Percentiles rank a stretch among this genome's conserved stretches.
Conservation (phyloP, 2,329 filamentous ascomycete species). For the Hypoxylon sp. region DNA sequence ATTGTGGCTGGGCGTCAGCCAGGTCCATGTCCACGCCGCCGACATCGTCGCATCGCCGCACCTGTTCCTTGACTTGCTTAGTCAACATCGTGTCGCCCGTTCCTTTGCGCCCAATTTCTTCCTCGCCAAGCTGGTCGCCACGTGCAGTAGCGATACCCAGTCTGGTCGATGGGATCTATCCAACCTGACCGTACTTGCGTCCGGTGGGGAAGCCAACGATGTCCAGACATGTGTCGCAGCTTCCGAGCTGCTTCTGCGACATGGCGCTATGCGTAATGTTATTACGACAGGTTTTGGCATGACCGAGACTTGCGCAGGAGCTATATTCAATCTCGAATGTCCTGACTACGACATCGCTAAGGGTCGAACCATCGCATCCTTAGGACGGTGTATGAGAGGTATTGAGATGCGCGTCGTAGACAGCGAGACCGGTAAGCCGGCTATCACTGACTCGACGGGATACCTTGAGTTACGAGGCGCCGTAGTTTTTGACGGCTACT, state of each 20-base stretch:
- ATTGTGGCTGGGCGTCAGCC: conserved; percentile 55
- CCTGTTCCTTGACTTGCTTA: conserved; percentile 56
- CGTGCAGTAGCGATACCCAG: too few species aligned
- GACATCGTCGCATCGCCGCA: conserved; percentile 56
- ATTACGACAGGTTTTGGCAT: conserved; percentile 61
- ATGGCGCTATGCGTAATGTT: conserved; percentile 52
- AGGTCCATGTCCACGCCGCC: conserved; percentile 59
- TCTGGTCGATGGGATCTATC: conserved; percentile 51
- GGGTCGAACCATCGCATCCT: conserved; percentile 51
- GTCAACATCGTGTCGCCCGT: conserved; percentile 56
- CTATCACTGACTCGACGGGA: too few species aligned
- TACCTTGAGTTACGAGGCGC: conserved; percentile 70
- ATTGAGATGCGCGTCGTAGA: conserved; percentile 51
- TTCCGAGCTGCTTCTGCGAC: conserved; percentile 47
- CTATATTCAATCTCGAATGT: conserved; percentile 58
- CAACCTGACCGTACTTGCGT: conserved; percentile 52
- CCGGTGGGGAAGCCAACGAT: conserved; percentile 62
- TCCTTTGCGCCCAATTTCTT: conserved; percentile 60
- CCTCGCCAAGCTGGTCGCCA: conserved; percentile 45
- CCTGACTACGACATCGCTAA: conserved; percentile 55
- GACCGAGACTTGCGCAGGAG: conserved; percentile 66
- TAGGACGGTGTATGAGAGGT: conserved; percentile 56
- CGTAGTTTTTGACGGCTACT: conserved; percentile 75
- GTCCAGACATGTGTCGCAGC: conserved; percentile 50
- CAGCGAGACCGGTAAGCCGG: conserved; percentile 42